Conservation (phyloP, 768 basidiomycete species). For the Tulasnella sp. region DNA sequence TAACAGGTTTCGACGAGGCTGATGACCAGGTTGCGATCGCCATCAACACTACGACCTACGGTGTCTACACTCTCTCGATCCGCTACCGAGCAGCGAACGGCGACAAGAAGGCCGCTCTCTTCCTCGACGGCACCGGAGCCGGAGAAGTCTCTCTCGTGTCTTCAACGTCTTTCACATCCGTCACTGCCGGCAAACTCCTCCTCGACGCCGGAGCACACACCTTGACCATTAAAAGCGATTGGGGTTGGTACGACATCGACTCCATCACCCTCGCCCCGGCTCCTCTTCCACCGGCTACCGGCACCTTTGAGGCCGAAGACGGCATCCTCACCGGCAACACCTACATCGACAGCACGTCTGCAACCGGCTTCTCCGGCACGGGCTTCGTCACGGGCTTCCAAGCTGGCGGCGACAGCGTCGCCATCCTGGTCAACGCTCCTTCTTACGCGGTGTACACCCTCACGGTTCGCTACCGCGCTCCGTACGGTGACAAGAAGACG, state of each 20-base stretch:
- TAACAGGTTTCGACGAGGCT: conserved; percentile 16
- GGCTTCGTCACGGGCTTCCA: conserved; percentile 21
- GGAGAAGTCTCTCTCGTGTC: conserved; percentile 1
- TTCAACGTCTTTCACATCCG: neutral
- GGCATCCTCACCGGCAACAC: conserved; percentile 22
- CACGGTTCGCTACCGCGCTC: conserved; percentile 9
- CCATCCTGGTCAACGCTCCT: neutral
- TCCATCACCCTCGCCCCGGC: conserved; percentile 16
- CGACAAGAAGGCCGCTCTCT: conserved; percentile 6
- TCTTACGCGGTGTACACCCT: conserved; percentile 8
- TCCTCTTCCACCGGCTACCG: conserved; percentile 7
- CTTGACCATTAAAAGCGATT: conserved; percentile 17
- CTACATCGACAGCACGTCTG: conserved; percentile 15
- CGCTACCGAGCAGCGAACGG: conserved; percentile 12
- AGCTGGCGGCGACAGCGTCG: neutral
- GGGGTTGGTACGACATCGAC: conserved; percentile 29
- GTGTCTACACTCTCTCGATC: conserved; percentile 3
- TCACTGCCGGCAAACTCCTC: conserved; percentile 22
- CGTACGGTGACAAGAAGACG: conserved; percentile 11
- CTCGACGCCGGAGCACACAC: conserved; percentile 21
- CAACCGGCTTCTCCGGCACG: conserved; percentile 21
- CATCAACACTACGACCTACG: conserved; percentile 1
- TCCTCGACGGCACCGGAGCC: neutral
- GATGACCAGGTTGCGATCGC: neutral
- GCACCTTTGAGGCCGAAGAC: conserved; percentile 24